Conservation (phyloP, 1,139 yeast genomes). For the Arxiozyma telluris region DNA sequence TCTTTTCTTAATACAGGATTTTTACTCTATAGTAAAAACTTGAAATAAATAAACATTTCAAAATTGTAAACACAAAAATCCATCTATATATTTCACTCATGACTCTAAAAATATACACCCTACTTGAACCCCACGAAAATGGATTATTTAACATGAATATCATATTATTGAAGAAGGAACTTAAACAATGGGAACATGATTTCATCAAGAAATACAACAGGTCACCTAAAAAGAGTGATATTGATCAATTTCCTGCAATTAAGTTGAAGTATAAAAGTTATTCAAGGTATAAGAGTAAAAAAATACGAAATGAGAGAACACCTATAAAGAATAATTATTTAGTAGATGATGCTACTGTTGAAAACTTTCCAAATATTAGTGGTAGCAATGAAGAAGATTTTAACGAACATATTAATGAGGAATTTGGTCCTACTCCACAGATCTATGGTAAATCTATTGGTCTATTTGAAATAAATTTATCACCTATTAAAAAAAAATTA, state of each 20-base stretch:
- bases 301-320: not conserved
- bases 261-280: slow-evolving; percentile 26
- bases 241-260: slow-evolving; percentile 20
- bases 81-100: too few relatives aligned
- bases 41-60: not conserved
- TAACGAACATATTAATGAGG: not conserved
- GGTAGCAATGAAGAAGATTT: not conserved
- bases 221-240: slow-evolving; percentile 25
- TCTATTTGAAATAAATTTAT: slow-evolving; percentile 27
- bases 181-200: slow-evolving; percentile 28
- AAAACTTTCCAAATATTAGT: not conserved
- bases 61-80: too few relatives aligned
- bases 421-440: slow-evolving; percentile 31
- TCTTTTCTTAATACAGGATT: not conserved
- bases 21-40: too few relatives aligned
- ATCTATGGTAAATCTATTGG: slow-evolving; percentile 29
- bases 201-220: slow-evolving; percentile 20
- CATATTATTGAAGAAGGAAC: slow-evolving; percentile 9
- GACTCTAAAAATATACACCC: too few relatives aligned
- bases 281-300: slow-evolving; percentile 18
- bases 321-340: not conserved
- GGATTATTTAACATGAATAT: not conserved
- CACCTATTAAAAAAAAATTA: slow-evolving; percentile 20
- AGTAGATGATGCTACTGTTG: not conserved
- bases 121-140: not conserved